Evolutionary conservation across 257 asterid genomes (phyloP).

Genomic region (Penstemon davidsonii): DNA sequence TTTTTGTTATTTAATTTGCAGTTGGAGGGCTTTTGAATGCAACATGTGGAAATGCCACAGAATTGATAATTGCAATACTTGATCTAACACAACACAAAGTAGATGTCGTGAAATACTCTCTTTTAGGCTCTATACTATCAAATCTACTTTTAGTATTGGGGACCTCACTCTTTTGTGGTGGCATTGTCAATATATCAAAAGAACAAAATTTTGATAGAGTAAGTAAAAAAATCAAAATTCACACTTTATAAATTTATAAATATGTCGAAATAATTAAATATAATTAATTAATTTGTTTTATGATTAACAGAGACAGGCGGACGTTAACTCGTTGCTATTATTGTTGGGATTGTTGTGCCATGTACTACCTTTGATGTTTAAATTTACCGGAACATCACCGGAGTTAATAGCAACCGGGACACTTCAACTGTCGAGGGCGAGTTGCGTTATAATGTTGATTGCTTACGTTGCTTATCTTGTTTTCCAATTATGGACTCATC

Average conservation of each 20-base stretch:
- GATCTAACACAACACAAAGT: constrained; percentile 72
- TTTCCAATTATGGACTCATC: constrained; percentile 84
- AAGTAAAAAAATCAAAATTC: constrained; percentile 2
- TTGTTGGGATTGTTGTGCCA: constrained; percentile 79
- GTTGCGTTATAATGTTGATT: constrained; percentile 71
- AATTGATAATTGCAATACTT: constrained; percentile 75
- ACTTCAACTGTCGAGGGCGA: constrained; percentile 63
- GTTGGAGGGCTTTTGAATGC: constrained; percentile 98
- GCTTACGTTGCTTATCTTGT: constrained; percentile 72
- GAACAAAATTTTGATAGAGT: constrained; percentile 79
- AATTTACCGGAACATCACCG: constrained; percentile 38
- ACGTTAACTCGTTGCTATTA: constrained; percentile 67
- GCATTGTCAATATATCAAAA: constrained; percentile 58
- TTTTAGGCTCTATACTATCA: constrained; percentile 83
- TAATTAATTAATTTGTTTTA: not conserved
- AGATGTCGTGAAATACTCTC: constrained; percentile 77
- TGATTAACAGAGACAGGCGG: constrained; percentile 70
- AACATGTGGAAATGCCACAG: constrained; percentile 96
- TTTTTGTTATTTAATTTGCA: constrained; percentile 27
- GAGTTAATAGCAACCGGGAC: constrained; percentile 32
- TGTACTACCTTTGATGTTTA: constrained; percentile 59
- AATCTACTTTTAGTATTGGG: constrained; percentile 97
- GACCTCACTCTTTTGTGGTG: constrained; percentile 90
- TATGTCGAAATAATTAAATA: too few species aligned
- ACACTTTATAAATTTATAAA: too few species aligned